phyloP scores from a whole-genome alignment of 176 grass and related monocot species.

The Oryza nivara region DNA sequence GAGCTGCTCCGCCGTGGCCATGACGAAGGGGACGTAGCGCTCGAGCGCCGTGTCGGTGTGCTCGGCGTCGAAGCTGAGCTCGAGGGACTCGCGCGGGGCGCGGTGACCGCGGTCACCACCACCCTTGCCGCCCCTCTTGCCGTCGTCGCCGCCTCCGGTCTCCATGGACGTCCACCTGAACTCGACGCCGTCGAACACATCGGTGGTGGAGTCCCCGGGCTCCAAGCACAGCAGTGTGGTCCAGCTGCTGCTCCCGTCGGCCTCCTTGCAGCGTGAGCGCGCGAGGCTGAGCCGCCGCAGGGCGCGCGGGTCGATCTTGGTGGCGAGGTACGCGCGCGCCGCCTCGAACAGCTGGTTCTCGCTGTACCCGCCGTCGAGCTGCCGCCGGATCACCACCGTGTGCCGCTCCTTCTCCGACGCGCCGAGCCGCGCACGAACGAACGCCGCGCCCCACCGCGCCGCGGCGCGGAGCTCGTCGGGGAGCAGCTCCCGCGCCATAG shows the following conservation, averaged over 20 bases:
- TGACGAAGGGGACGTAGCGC: conserved; percentile 14
- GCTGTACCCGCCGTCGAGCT: neutral
- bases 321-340: conserved; percentile 14
- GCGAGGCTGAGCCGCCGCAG: neutral
- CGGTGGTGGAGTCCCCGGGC: conserved; percentile 17
- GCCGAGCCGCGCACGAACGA: neutral
- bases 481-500: neutral
- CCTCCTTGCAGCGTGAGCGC: neutral
- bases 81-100: neutral
- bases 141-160: neutral
- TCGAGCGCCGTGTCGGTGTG: neutral
- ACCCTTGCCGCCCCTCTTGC: neutral
- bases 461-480: conserved; percentile 16
- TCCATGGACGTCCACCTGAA: neutral
- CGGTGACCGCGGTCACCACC: neutral
- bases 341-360: conserved; percentile 1
- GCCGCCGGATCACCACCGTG: conserved; percentile 14
- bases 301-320: conserved; percentile 12
- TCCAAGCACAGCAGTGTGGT: conserved; percentile 13
- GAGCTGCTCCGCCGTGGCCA: conserved; percentile 32
- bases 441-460: neutral
- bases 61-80: conserved; percentile 17
- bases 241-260: neutral
- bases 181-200: conserved; percentile 17
- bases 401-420: neutral